Base-by-base conservation (phyloP, 805 yeast genomes). In the Citeromyces matritensis region DNA sequence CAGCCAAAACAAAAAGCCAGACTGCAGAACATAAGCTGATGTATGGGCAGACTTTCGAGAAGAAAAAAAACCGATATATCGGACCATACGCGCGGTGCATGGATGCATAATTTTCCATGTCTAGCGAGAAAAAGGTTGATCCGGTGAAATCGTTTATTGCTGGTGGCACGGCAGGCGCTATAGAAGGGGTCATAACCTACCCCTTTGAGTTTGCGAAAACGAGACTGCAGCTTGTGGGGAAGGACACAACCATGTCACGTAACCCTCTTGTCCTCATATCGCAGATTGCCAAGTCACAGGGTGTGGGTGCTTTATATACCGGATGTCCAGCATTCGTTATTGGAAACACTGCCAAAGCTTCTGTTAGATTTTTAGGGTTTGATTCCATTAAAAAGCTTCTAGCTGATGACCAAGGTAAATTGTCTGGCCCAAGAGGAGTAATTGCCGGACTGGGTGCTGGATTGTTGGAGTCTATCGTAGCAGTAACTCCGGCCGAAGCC, bases 371-470 rank as follows among this genome's bases (percentile, higher is more conserved):
- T 53, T 61, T 88, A 10, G 97, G 96, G 2, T 88, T 83, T 46
- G 98, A 91, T 50, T 65, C 79, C 11, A 80, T 91, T 52, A 86
- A 85, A 51, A 65, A 72, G 33, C 42, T 79, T 23, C 60, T 88
- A 35, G 71, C 76, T 19, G 97, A 91, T 51, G 73, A 73, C 42
- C 69, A 81, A 39, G 97, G 97, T 5, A 80, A 83, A 52, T 57
- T 91, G 30, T 73, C 91, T 24, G 94, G 94, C 3, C 76, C 91
- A 6, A 57, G 94, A 45, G 97, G 97, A 41, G 93, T 86, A 5
- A 37, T 88, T 23, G 98, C 98, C 2, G 98, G 98, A n/a, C 60
- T 91, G 28, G 96, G 97, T 30, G 98, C 98, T 3, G 98, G 98
- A 24, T 67, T 86, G 29, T 55, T 88, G 37, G 98, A 88, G 51